Base-by-base conservation (phyloP, 805 yeast species). In the Sugiyamaella floridensis region DNA sequence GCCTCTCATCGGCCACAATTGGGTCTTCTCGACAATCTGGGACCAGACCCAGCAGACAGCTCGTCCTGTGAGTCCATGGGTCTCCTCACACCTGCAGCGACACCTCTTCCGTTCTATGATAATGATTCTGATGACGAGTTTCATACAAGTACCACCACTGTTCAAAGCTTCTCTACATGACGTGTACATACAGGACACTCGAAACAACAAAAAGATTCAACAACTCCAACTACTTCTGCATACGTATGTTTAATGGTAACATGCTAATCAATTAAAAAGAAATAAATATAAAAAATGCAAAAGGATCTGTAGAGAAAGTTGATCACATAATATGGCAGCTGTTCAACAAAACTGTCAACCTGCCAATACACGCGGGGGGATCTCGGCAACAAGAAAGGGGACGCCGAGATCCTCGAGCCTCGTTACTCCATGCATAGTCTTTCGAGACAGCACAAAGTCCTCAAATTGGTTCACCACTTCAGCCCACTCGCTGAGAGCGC, bases 401-500 rank as follows among this genome's bases (percentile, higher is more conserved):
- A 67, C 65, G 11, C 65, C 67, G 29, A 67, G 57, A 42, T 65
- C 66, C 44, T 62, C 65, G 1, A 60, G 54, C 16, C 62, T 55
- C 8, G 56, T 46, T 7, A 60, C 62, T 1, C 67, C 67, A 43
- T 55, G 58, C 49, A 56, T 50, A 42, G 49, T 49, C 50, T 57
- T 59, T 16, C 68, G 54, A 46, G 54, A 55, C 12, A 62, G 54
- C 14, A 67, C 69, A 56, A 63, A 72, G 43, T 68, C 63, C 56
- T 72, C 75, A 50, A 66, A 72, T 49, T 67, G 64, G 7, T 54
- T 44, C 42, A 71, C 72, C 9, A 61, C 59, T 2, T 57, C 51
- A 46, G 63, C 64, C 76, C 76, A 72, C 50, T 72, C 76, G 32
- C 68, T 60, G 20, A 72, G 55, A 16, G 76, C 63, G 26, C 71